Percentiles rank a stretch among this genome's conserved stretches.
phyloP scores from a whole-genome alignment of 192 early-diverging fungal species.

The Coemansia asiatica region DNA sequence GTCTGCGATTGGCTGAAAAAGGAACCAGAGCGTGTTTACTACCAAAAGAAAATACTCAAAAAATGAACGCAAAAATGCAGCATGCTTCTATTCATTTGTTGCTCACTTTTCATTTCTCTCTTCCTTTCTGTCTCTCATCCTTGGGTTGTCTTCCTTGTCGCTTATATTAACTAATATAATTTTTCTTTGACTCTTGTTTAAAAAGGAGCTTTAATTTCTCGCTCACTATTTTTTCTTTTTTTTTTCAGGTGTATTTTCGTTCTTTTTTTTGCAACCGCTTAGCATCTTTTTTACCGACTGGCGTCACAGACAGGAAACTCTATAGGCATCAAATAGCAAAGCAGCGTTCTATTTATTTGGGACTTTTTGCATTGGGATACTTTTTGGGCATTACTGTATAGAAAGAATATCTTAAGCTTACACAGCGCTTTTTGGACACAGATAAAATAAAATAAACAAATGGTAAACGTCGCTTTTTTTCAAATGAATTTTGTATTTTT shows the following conservation, averaged over 20 bases:
- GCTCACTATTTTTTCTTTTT: not conserved
- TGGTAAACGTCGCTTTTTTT: not conserved
- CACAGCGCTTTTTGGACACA: not conserved
- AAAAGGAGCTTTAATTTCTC: not conserved
- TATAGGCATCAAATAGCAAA: not conserved
- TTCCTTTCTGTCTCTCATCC: not conserved
- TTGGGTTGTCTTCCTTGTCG: not conserved
- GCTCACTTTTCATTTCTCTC: slow-evolving; percentile 4
- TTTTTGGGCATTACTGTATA: not conserved
- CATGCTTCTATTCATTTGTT: not conserved
- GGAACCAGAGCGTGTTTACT: not conserved
- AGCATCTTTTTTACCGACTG: too few species aligned
- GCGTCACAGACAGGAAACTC: too few species aligned
- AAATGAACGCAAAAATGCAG: slow-evolving; percentile 5
- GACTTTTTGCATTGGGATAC: not conserved
- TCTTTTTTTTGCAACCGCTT: not conserved
- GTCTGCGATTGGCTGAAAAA: slow-evolving; percentile 30
- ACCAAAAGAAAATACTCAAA: not conserved
- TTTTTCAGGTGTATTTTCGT: not conserved
- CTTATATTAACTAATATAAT: too few species aligned
- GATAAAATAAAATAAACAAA: slow-evolving; percentile 3
- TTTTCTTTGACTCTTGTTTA: not conserved
- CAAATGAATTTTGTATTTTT: not conserved
- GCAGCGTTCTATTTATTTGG: not conserved
- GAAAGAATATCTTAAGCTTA: not conserved